A percentile compares a stretch with the other conserved stretches of the same genome.
These are phyloP conservation scores for Salvia rosmarinus DNA, from an alignment of 257 asterid genomes.

Conservation along the genomic window DNA sequence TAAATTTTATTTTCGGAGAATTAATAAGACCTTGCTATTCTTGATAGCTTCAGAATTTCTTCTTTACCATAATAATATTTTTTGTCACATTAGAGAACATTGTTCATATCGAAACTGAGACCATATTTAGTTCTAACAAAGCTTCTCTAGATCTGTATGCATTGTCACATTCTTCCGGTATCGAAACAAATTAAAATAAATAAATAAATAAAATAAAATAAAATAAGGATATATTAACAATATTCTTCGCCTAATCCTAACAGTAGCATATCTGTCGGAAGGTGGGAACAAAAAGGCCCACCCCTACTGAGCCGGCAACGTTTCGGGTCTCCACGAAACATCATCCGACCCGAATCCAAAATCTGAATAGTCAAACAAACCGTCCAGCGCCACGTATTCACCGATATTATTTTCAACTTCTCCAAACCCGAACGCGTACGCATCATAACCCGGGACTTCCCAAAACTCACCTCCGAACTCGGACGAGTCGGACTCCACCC, in stretches of 20 bases:
- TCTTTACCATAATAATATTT: not conserved
- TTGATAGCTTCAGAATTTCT: not conserved
- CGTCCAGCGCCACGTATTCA: slow-evolving; percentile 60
- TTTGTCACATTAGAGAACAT: not conserved
- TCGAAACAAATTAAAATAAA: slow-evolving; percentile 23
- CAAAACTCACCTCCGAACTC: slow-evolving; percentile 49
- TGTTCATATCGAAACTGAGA: slow-evolving; percentile 5
- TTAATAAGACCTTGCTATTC: not conserved
- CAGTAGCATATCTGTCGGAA: not conserved
- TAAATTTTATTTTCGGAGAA: too few species aligned
- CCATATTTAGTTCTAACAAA: not conserved
- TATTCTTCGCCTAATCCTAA: slow-evolving; percentile 36
- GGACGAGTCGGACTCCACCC: slow-evolving; percentile 37
- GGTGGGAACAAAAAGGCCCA: slow-evolving; percentile 33
- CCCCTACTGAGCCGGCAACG: slow-evolving; percentile 57
- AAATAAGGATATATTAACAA: slow-evolving; percentile 39
- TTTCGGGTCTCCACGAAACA: slow-evolving; percentile 48
- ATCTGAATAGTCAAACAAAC: slow-evolving; percentile 74
- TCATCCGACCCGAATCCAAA: slow-evolving; percentile 56
- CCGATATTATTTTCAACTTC: slow-evolving; percentile 23
- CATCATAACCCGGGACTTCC: slow-evolving; percentile 45
- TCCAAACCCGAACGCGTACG: slow-evolving; percentile 49
- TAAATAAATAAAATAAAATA: slow-evolving; percentile 26
- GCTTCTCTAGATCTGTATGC: slow-evolving; percentile 17
- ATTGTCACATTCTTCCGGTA: slow-evolving; percentile 14